These are phyloP conservation scores for Moniliophthora roreri DNA, from an alignment of 1,284 basidiomycete species.

Conservation along the genomic window DNA sequence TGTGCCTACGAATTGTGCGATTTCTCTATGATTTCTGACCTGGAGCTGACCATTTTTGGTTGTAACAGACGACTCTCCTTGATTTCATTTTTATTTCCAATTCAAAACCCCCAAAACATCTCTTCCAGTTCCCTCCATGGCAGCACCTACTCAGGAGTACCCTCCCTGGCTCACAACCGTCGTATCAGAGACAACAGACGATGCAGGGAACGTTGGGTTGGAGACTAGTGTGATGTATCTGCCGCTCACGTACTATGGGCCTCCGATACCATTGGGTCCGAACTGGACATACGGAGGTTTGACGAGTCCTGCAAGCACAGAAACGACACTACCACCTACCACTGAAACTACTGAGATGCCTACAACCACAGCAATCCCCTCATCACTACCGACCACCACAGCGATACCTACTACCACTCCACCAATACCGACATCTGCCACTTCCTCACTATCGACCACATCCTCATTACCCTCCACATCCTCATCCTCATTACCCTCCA, in stretches of 20 bases:
- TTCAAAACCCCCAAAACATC: too few species aligned
- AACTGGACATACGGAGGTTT: slow-evolving; percentile 53
- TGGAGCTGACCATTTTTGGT: too few species aligned
- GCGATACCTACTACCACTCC: slow-evolving; percentile 18
- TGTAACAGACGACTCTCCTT: too few species aligned
- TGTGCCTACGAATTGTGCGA: too few species aligned
- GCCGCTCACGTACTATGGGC: slow-evolving; percentile 73
- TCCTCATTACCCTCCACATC: slow-evolving; percentile 15
- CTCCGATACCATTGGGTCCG: slow-evolving; percentile 29
- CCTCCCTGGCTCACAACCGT: slow-evolving; percentile 67
- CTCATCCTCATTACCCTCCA: slow-evolving; percentile 20
- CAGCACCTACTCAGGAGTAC: slow-evolving; percentile 56
- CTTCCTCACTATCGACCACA: slow-evolving; percentile 19
- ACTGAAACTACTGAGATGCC: slow-evolving; percentile 18
- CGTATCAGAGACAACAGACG: slow-evolving; percentile 47
- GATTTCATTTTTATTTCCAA: too few species aligned
- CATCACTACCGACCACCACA: slow-evolving; percentile 16
- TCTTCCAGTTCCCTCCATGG: slow-evolving; percentile 32
- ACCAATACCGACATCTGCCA: slow-evolving; percentile 16
- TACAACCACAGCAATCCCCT: slow-evolving; percentile 12
- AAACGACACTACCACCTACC: slow-evolving; percentile 21
- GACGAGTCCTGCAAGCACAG: slow-evolving; percentile 39
- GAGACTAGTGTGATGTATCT: slow-evolving; percentile 52
- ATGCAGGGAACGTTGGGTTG: slow-evolving; percentile 49
- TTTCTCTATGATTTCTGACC: too few species aligned